Conservation (phyloP, 1,284 basidiomycete species). For the Amylostereum areolatum region DNA sequence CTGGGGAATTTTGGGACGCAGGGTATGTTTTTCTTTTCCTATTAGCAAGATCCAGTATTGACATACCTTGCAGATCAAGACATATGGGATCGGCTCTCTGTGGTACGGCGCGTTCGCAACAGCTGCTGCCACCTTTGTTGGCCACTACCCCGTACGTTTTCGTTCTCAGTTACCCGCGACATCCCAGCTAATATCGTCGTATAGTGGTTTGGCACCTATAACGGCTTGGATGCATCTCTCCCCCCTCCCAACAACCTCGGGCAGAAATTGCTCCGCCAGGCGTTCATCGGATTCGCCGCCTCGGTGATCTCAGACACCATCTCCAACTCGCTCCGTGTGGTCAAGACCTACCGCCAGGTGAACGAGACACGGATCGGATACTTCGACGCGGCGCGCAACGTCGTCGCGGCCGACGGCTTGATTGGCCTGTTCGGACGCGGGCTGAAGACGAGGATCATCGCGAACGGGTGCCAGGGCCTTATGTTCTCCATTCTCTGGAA, state of each 20-base stretch:
- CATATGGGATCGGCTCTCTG: slow-evolving; percentile 69
- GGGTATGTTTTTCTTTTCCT: slow-evolving; percentile 35
- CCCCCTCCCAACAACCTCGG: slow-evolving; percentile 49
- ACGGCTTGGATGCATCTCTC: slow-evolving; percentile 62
- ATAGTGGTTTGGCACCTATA: slow-evolving; percentile 80
- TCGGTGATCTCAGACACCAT: slow-evolving; percentile 78
- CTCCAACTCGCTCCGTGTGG: slow-evolving; percentile 83
- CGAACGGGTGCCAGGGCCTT: slow-evolving; percentile 82
- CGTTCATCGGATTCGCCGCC: slow-evolving; percentile 82
- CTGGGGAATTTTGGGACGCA: slow-evolving; percentile 52
- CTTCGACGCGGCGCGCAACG: slow-evolving; percentile 56
- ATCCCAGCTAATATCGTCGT: slow-evolving; percentile 2
- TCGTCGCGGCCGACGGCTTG: slow-evolving; percentile 62
- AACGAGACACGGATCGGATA: slow-evolving; percentile 77
- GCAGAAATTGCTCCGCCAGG: slow-evolving; percentile 66
- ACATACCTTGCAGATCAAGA: slow-evolving; percentile 44
- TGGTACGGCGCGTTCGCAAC: slow-evolving; percentile 89
- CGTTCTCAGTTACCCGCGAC: neutral
- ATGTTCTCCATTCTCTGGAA: slow-evolving; percentile 86
- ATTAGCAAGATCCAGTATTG: neutral
- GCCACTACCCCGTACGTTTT: slow-evolving; percentile 65
- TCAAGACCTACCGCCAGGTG: slow-evolving; percentile 91
- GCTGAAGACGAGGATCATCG: slow-evolving; percentile 74
- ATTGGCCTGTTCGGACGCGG: slow-evolving; percentile 74
- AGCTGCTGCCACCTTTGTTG: slow-evolving; percentile 88